Conservation (phyloP, 1,284 basidiomycete species). For the Ganoderma leucocontextum region DNA sequence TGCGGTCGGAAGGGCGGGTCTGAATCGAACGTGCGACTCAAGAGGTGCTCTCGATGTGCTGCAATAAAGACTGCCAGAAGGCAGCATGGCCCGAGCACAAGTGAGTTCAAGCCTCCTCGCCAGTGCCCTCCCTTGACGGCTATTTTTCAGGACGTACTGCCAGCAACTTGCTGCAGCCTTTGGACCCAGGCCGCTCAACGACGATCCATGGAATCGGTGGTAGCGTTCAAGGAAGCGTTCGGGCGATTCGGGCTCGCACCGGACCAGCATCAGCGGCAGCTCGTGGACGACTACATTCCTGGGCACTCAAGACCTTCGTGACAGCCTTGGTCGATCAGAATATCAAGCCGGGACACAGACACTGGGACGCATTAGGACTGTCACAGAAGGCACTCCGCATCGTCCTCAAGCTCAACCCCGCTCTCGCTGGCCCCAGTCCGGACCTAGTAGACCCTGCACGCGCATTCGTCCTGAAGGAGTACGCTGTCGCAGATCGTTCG, state of each 20-base stretch:
- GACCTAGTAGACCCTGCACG: neutral
- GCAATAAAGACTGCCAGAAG: slow-evolving; percentile 8
- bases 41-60: slow-evolving; percentile 6
- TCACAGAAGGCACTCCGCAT: neutral
- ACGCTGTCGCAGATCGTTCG: neutral
- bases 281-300: neutral
- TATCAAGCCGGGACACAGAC: neutral
- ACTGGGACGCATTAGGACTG: neutral
- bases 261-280: neutral
- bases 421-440: neutral
- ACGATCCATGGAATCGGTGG: neutral
- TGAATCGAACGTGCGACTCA: neutral
- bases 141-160: neutral
- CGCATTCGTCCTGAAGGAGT: neutral
- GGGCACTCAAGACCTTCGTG: neutral
- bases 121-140: neutral
- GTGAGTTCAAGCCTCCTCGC: neutral
- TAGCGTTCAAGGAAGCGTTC: neutral
- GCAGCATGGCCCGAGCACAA: neutral
- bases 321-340: neutral
- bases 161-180: no score
- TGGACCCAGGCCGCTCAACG: neutral
- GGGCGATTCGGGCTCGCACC: neutral
- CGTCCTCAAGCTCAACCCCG: neutral
- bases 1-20: neutral